Evolutionary conservation across 768 basidiomycete species (phyloP).

Genomic region (Cytidiella melzeri): DNA sequence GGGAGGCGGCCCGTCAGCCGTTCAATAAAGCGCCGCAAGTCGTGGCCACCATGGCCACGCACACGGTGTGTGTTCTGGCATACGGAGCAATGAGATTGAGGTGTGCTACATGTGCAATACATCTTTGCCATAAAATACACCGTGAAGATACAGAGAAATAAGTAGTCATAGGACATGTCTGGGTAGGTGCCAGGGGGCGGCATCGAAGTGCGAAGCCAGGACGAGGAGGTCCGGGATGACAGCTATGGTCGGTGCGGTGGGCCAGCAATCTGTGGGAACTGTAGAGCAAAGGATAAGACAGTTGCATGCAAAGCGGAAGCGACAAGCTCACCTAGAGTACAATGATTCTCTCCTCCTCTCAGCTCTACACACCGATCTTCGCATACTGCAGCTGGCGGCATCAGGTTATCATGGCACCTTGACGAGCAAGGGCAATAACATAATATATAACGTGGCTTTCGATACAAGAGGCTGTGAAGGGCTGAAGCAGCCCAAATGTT

Average conservation of each 20-base stretch:
- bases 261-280: no score
- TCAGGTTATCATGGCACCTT: not conserved
- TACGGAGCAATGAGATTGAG: not conserved
- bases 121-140: not conserved
- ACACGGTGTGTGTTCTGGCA: not conserved
- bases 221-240: not conserved
- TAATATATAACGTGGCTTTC: not conserved
- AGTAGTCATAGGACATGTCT: conserved; percentile 9
- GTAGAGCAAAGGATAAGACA: no score
- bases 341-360: no score
- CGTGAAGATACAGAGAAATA: conserved; percentile 1
- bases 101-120: not conserved
- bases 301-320: no score
- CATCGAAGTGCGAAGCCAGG: not conserved
- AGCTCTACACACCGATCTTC: no score
- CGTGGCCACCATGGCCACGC: not conserved
- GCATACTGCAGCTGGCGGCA: no score
- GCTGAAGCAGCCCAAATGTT: not conserved
- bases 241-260: no score
- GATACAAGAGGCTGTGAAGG: not conserved
- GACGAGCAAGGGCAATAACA: not conserved
- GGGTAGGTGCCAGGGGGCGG: conserved; percentile 9
- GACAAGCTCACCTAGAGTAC: no score
- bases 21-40: not conserved
- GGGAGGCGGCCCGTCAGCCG: no score